Evolutionary conservation across 2,329 filamentous ascomycete genomes (phyloP).

Genomic region (Fusarium tupiense): DNA sequence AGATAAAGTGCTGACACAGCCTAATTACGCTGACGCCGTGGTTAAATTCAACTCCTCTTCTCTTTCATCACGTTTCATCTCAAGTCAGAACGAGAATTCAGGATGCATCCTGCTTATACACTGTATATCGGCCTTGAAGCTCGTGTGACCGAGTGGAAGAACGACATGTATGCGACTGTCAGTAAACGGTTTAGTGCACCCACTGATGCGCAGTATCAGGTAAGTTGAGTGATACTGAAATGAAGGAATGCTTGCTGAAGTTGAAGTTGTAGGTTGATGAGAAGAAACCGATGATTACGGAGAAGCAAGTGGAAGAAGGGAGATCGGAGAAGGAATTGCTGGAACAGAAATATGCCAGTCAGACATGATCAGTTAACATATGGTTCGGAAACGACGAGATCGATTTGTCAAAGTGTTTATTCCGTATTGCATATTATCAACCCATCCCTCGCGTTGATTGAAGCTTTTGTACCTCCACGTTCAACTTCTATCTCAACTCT

Average conservation of each 20-base stretch:
- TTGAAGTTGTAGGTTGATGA: not conserved
- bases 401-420: not conserved
- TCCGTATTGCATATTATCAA: not conserved
- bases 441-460: not conserved
- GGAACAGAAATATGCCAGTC: not conserved
- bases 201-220: not conserved
- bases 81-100: not conserved
- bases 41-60: not conserved
- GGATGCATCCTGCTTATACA: conserved; percentile 27
- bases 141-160: conserved; percentile 7
- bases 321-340: not conserved
- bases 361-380: not conserved
- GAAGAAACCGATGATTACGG: not conserved
- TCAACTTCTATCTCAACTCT: not conserved
- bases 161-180: not conserved
- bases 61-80: not conserved
- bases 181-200: not conserved
- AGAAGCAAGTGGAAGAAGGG: conserved; percentile 17
- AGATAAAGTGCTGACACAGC: conserved; percentile 7
- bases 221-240: not conserved
- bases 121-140: conserved; percentile 17
- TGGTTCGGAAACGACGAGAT: accelerated
- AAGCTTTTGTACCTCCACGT: not conserved
- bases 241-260: not conserved
- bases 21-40: not conserved